Evolutionary conservation across 2,329 filamentous ascomycete genomes (phyloP), one percentile per base, ranked within the genome.

Genomic region (Trichoderma afroharzianum): DNA sequence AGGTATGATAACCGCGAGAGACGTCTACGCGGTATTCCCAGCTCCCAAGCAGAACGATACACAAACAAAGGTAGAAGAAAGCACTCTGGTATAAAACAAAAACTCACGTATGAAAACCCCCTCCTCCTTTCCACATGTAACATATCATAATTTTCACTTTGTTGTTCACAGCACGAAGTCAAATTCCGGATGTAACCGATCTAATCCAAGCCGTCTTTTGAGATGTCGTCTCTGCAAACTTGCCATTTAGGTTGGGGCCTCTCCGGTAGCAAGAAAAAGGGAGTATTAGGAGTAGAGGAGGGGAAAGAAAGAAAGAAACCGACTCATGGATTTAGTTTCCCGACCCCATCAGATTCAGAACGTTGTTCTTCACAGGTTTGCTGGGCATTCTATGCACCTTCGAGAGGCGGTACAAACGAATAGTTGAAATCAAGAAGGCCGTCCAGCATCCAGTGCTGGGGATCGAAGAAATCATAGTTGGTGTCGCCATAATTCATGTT

Each of bases 401-500:
- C 88, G 47, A 89, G 79, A 1, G 86, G 84, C 71, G 83, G 82
- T 47, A 86, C 84, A 76, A 88, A 91, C 12, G 85, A 87, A 78
- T 91, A 94, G 74, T 93, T 93, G 78, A 95, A 92, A 78, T 95
- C 92, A 72, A 96, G 85, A 39, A 95, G 85, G 15, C 93, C 93
- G 80, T 98, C 95, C 72, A 98, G 84, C 85, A 97, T 94, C 95
- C 95, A 98, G 80, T 95, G 93, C 77, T 97, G 87, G 1, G 95
- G 93, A 81, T 97, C 94, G 78, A 97, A 97, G 73, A 97, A 93
- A 80, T 97, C 93, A 80, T 94, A 94, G 76, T 90, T 92, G 11
- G 89, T 88, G 70, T 92, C 88, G 74, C 88, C 86, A 74, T 93
- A 91, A 75, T 86, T 85, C 73, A 88, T 80, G 33, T 83, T 83